Evolutionary conservation across 2,329 filamentous ascomycete genomes (phyloP).

Genomic region (Cordyceps farinosa): DNA sequence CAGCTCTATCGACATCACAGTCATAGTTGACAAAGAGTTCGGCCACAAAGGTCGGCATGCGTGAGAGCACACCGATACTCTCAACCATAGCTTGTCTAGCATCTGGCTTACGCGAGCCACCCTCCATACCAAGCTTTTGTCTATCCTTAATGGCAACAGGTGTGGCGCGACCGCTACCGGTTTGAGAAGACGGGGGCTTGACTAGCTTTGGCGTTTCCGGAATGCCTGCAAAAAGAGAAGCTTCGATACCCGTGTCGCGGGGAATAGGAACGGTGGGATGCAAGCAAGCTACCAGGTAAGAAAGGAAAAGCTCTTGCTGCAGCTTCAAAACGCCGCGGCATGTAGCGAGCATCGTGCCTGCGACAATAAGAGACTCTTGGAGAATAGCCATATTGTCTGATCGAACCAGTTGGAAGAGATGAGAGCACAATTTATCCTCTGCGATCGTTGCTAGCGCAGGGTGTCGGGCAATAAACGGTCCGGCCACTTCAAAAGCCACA

Average conservation of each 20-base stretch:
- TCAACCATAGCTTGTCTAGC: constrained; percentile 98
- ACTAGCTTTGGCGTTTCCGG: constrained; percentile 85
- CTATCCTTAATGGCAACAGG: constrained; percentile 90
- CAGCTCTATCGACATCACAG: constrained; percentile 85
- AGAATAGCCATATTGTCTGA: constrained; percentile 96
- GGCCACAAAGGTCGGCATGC: constrained; percentile 91
- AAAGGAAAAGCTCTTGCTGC: constrained; percentile 93
- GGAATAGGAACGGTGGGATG: constrained; percentile 95
- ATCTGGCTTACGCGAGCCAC: constrained; percentile 87
- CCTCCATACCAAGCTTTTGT: constrained; percentile 88
- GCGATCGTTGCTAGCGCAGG: constrained; percentile 83
- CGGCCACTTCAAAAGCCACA: constrained; percentile 92
- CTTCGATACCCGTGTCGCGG: constrained; percentile 83
- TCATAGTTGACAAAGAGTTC: constrained; percentile 98
- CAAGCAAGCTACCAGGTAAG: constrained; percentile 89
- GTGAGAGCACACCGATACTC: constrained; percentile 83
- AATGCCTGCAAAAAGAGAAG: constrained; percentile 86
- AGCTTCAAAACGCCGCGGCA: constrained; percentile 88
- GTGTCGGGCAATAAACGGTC: constrained; percentile 90
- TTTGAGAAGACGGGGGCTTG: constrained; percentile 70
- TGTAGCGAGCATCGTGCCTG: constrained; percentile 84
- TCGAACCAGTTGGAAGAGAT: constrained; percentile 91
- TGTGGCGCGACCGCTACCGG: constrained; percentile 76
- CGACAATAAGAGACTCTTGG: constrained; percentile 87
- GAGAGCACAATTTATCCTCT: constrained; percentile 87